Evolutionary conservation across 768 basidiomycete genomes (phyloP).

Genomic region (Termitomyces sp.): DNA sequence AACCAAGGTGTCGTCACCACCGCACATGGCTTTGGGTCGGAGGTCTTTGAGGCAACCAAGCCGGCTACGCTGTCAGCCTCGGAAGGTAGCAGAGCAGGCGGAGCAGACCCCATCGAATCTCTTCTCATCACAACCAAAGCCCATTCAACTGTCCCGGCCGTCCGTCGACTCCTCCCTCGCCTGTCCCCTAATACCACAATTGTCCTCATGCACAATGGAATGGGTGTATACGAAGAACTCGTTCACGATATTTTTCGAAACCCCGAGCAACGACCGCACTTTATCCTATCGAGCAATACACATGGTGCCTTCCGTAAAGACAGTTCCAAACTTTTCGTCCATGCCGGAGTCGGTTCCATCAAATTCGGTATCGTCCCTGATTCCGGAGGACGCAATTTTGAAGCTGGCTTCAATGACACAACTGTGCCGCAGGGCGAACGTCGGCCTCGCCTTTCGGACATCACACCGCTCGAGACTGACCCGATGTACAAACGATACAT

Average conservation of each 20-base stretch:
- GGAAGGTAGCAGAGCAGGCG: slow-evolving; percentile 11
- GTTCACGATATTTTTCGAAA: slow-evolving; percentile 69
- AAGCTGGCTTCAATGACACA: slow-evolving; percentile 45
- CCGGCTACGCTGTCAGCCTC: slow-evolving; percentile 1
- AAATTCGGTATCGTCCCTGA: slow-evolving; percentile 83
- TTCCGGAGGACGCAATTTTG: slow-evolving; percentile 58
- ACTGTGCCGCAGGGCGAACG: slow-evolving; percentile 34
- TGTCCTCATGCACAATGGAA: slow-evolving; percentile 92
- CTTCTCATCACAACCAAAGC: slow-evolving; percentile 86
- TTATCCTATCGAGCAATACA: slow-evolving; percentile 80
- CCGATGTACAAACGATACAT: slow-evolving; percentile 44
- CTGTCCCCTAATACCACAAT: slow-evolving; percentile 72
- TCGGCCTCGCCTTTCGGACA: slow-evolving; percentile 50
- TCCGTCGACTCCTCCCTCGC: slow-evolving; percentile 60
- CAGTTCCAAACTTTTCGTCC: slow-evolving; percentile 53
- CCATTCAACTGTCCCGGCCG: slow-evolving; percentile 54
- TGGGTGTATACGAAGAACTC: slow-evolving; percentile 87
- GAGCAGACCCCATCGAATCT: slow-evolving; percentile 54
- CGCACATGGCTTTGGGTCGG: slow-evolving; percentile 47
- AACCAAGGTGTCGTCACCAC: slow-evolving; percentile 41
- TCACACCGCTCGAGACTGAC: slow-evolving; percentile 40
- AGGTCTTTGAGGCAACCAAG: slow-evolving; percentile 36
- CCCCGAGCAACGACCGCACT: slow-evolving; percentile 71
- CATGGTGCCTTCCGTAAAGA: slow-evolving; percentile 71
- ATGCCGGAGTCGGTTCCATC: slow-evolving; percentile 68